phyloP scores from a whole-genome alignment of 73 alveolate genomes.

The Breviolum minutum region DNA sequence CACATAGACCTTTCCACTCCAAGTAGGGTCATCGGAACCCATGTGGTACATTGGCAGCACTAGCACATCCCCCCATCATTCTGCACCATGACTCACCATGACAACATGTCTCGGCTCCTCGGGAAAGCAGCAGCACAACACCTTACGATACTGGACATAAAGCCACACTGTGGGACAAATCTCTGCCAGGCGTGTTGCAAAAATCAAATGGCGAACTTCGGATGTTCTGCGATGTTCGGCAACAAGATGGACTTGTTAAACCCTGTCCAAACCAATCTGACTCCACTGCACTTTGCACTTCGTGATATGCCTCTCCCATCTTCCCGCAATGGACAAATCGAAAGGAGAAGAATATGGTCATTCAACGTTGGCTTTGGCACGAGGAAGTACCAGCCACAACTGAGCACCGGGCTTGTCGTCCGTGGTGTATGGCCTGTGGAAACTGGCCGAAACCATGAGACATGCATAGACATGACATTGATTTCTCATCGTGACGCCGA shows the following conservation, averaged over 20 bases:
- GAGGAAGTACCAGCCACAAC: not conserved
- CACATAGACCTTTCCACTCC: not conserved
- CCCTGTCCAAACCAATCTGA: not conserved
- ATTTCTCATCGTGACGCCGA: not conserved
- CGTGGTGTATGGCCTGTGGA: not conserved
- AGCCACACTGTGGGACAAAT: not conserved
- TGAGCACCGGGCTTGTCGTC: not conserved
- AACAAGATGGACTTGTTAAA: not conserved
- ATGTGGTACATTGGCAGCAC: not conserved
- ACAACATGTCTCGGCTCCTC: not conserved
- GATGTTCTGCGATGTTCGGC: not conserved
- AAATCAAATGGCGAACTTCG: not conserved
- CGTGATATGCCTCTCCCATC: not conserved
- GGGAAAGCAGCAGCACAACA: not conserved
- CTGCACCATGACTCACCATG: no score
- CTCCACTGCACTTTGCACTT: conserved; percentile 12
- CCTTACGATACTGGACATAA: not conserved
- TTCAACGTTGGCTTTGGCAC: not conserved
- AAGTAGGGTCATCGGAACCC: not conserved
- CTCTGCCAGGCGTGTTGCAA: not conserved
- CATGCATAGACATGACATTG: not conserved
- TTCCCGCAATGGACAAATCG: not conserved
- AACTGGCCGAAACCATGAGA: not conserved
- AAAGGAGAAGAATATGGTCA: not conserved
- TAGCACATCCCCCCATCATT: no score